Conservation (phyloP, 2,329 filamentous ascomycete species). For the Sporothrix brasiliensis region DNA sequence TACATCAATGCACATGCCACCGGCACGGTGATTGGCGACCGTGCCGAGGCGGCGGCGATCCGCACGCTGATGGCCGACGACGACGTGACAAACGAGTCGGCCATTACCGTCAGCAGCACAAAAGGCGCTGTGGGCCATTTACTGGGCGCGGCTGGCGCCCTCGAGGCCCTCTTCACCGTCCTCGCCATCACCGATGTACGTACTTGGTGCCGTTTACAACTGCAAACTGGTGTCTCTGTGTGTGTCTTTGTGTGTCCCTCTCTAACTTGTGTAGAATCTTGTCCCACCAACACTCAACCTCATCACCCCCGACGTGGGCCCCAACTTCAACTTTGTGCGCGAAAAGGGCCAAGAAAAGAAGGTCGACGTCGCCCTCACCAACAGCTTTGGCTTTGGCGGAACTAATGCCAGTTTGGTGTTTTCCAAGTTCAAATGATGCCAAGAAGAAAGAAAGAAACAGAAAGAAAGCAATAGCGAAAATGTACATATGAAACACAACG, state of each 20-base stretch:
- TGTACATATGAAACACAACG: no score
- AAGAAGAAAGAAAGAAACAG: no score
- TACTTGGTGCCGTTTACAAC: neutral
- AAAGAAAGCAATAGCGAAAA: no score
- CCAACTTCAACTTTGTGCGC: conserved; percentile 85
- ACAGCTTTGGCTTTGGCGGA: conserved; percentile 97
- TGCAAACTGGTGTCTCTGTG: no score
- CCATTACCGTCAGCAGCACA: conserved; percentile 86
- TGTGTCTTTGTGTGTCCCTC: neutral
- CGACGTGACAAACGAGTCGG: conserved; percentile 59
- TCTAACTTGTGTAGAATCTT: conserved; percentile 58
- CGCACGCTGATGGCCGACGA: conserved; percentile 73
- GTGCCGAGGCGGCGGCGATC: conserved; percentile 84
- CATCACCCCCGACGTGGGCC: conserved; percentile 64
- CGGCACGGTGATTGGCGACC: conserved; percentile 81
- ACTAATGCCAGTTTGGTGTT: conserved; percentile 93
- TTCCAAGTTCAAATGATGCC: conserved; percentile 46
- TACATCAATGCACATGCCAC: conserved; percentile 98
- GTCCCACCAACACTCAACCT: conserved; percentile 90
- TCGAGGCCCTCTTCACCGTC: conserved; percentile 85
- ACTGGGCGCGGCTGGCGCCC: conserved; percentile 84
- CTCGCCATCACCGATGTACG: conserved; percentile 77
- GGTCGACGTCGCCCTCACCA: conserved; percentile 78
- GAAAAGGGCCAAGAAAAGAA: conserved; percentile 67
- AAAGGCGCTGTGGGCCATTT: conserved; percentile 93